These are phyloP conservation scores for Candida gigantensis DNA, from an alignment of 1,139 yeast genomes.

Conservation along the genomic window DNA sequence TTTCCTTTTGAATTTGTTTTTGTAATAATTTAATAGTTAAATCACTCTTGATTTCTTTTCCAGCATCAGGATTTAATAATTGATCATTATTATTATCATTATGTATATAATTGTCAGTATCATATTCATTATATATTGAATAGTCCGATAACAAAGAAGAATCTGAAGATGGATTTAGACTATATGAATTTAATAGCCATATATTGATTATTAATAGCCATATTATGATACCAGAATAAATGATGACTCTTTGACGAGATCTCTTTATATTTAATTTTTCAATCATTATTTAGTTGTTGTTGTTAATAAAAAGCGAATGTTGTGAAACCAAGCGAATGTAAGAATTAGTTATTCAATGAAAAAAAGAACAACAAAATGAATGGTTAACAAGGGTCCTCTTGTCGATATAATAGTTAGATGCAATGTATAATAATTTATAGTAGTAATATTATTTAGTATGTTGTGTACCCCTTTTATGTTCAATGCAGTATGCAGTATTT, in stretches of 20 bases:
- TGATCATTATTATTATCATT: background rate
- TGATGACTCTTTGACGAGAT: constrained; percentile 12
- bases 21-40: constrained; percentile 14
- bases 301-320: no score
- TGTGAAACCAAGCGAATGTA: no score
- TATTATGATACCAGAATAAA: constrained; percentile 11
- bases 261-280: constrained; percentile 14
- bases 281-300: no score
- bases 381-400: no score
- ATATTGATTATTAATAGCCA: constrained; percentile 14
- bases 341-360: no score
- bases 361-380: no score
- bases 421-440: no score
- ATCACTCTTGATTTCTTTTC: constrained; percentile 8
- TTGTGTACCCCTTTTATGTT: no score
- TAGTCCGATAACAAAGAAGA: background rate
- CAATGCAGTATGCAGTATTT: no score
- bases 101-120: constrained; percentile 4
- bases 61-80: constrained; percentile 1
- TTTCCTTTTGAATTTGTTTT: constrained; percentile 8
- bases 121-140: constrained; percentile 15
- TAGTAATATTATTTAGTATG: no score
- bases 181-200: constrained; percentile 12
- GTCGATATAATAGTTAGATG: no score
- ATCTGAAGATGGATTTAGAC: constrained; percentile 1